Evolutionary conservation across 1,284 basidiomycete genomes (phyloP), one percentile per base, ranked within the genome.

Genomic region (Austroboletus olivaceoglutinosus): DNA sequence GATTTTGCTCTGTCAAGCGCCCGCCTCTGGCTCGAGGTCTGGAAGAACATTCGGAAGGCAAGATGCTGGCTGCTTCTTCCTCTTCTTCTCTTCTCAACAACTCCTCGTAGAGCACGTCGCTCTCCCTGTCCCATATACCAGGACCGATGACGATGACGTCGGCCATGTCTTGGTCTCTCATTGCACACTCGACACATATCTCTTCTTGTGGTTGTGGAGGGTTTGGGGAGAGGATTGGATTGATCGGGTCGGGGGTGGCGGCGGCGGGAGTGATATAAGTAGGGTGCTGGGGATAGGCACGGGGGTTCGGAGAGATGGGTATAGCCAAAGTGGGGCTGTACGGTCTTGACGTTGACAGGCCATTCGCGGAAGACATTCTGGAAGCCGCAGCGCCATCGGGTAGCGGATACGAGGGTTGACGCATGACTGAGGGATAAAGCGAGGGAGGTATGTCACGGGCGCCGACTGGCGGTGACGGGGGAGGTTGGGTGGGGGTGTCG

Each of bases 151-250:
- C 96, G 65, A 89, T 81, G 25, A 99, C 92, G 70, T 98, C 96
- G 31, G 90, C 93, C 89, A 99, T 93, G 67, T 99, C 96, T 65
- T 96, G 86, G 73, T 99, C 96, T 39, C 96, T 87, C 96, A 99
- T 99, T 63, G 97, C 92, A 69, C 96, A 99, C 73, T 99, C 96
- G 43, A 98, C 78, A 63, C 96, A 99, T 39, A 98, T 76, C 69
- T 98, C 94, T 60, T 88, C 86, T 55, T 77, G 82, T 19, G 72
- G 77, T 47, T 62, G 73, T 59, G 68, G 72, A 39, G 76, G 73
- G 30, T 55, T 68, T 8, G 80, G 77, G 12, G 78, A 74, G 61
- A 81, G 81, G 21, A 82, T 73, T 15, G 84, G 78, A 51, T 83
- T 82, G 47, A 83, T 74, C 47, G 82, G 75, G 46, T 76, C 78